Conservation (phyloP, 139 green algal genomes). For the Penium margaritaceum region DNA sequence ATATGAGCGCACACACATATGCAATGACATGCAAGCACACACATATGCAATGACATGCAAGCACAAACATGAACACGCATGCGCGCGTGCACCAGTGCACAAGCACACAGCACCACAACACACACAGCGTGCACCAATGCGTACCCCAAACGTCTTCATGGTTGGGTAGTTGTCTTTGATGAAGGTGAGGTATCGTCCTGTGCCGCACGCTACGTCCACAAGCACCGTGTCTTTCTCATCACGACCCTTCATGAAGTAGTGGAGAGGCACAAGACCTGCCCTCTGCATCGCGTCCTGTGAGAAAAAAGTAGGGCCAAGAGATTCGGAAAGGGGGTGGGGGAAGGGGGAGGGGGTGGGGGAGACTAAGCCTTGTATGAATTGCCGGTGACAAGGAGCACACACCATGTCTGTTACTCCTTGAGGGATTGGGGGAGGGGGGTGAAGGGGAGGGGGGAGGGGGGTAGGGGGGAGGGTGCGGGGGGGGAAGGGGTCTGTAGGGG, state of each 20-base stretch:
- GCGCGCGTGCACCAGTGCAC: neutral
- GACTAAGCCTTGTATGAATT: neutral
- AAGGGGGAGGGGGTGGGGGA: neutral
- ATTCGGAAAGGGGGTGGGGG: no score
- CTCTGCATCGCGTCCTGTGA: slow-evolving; percentile 83
- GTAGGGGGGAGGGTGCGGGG: no score
- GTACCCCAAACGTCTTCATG: slow-evolving; percentile 1
- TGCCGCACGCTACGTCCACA: slow-evolving; percentile 76
- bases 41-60: no score
- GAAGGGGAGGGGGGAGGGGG: no score
- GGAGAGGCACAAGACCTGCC: slow-evolving; percentile 55
- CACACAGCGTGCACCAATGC: no score
- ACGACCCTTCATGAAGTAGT: slow-evolving; percentile 48
- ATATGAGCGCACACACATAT: no score
- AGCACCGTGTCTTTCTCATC: slow-evolving; percentile 41
- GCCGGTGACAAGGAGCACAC: neutral
- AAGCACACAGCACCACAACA: no score
- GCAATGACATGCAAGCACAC: no score
- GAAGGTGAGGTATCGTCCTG: slow-evolving; percentile 79
- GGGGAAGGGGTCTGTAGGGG: no score
- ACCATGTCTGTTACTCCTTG: no score
- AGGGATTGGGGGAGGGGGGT: no score
- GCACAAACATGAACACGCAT: no score
- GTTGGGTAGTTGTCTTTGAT: slow-evolving; percentile 65
- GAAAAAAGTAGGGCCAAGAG: slow-evolving; percentile 56